Evolutionary conservation across 129 eudicot species (phyloP), one percentile per base, ranked within the genome.

Genomic region (Saposhnikovia divaricata): DNA sequence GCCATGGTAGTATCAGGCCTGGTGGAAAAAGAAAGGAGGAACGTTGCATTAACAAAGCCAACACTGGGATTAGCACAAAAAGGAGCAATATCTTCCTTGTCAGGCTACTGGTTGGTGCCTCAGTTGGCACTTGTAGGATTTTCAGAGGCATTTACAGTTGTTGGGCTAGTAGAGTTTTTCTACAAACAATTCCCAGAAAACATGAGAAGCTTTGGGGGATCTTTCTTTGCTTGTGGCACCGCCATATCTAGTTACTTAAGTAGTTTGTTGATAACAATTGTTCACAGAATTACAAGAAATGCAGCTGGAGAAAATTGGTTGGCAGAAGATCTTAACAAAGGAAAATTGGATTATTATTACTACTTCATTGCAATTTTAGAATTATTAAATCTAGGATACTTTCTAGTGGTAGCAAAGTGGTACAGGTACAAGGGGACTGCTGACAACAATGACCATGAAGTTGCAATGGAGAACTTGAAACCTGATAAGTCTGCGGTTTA

Each of bases 391-490:
- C 2, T 46, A 27, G 39, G 40, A 12, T 46, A 45, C 12, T 75
- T 75, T 75, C 40, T 75, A 25, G 42, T 75, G 23, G 50, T 37
- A 25, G 61, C 78, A 10, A 75, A 28, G 42, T 75, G 78, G 78
- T 75, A 75, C n/a, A 75, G 37, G 25, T 81, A 81, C 74, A 82
- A 79, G 73, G 53, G 77, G 4, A 81, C 57, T 12, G 61, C 40
- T 11, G 78, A 42, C 23, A 71, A 53, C 13, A n/a, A 55, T 53
- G 23, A 8, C 74, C 50, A 13, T 75, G 59, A 75, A 75, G 9
- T 74, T 14, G 81, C 85, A 45, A 94, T 86, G 85, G 89, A 75
- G 77, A 46, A 75, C 37, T 46, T 45, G 42, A 75, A 45, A 75
- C 78, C 61, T 27, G 28, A 43, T 23, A 74, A 43, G 23, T 48